These are phyloP conservation scores for Aspergillus bertholletiae DNA, from an alignment of 495 filamentous ascomycete genomes.

Conservation along the genomic window DNA sequence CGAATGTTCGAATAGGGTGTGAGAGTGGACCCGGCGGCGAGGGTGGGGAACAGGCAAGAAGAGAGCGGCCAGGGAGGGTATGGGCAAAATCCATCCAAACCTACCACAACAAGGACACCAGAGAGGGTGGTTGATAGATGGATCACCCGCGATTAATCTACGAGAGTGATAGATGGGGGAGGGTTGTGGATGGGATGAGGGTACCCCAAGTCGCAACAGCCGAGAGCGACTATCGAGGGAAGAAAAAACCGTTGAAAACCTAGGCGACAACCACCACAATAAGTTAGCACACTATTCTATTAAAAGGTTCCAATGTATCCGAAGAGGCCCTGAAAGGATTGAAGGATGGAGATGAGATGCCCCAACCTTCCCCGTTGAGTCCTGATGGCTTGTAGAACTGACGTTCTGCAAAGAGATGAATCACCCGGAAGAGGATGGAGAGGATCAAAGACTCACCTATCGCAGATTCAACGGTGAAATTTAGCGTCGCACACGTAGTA, in stretches of 20 bases:
- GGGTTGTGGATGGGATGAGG: constrained; percentile 34
- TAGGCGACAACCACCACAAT: constrained; percentile 14
- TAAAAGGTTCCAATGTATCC: constrained; percentile 11
- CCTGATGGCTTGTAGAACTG: constrained; percentile 27
- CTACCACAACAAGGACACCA: constrained; percentile 38
- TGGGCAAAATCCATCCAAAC: constrained; percentile 37
- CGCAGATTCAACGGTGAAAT: constrained; percentile 20
- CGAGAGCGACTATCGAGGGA: constrained; percentile 36
- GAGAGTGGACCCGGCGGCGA: constrained; percentile 19
- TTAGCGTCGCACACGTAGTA: constrained; percentile 28
- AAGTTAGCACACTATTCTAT: constrained; percentile 29
- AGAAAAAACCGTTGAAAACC: constrained; percentile 26
- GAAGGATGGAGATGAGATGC: constrained; percentile 19
- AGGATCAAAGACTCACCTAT: constrained; percentile 36
- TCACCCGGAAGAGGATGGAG: constrained; percentile 39
- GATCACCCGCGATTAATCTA: constrained; percentile 35
- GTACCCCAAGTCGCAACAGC: constrained; percentile 40
- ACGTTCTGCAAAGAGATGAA: constrained; percentile 31
- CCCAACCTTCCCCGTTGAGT: constrained; percentile 28
- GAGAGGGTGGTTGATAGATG: constrained; percentile 29
- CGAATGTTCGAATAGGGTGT: constrained; percentile 32
- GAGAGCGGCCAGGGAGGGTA: constrained; percentile 16
- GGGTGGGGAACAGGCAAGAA: constrained; percentile 20
- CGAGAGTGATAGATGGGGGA: constrained; percentile 25
- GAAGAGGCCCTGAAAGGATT: constrained; percentile 11